phyloP scores from a whole-genome alignment of 139 green algal species.

The Chlamydomonas sphaeroides region DNA sequence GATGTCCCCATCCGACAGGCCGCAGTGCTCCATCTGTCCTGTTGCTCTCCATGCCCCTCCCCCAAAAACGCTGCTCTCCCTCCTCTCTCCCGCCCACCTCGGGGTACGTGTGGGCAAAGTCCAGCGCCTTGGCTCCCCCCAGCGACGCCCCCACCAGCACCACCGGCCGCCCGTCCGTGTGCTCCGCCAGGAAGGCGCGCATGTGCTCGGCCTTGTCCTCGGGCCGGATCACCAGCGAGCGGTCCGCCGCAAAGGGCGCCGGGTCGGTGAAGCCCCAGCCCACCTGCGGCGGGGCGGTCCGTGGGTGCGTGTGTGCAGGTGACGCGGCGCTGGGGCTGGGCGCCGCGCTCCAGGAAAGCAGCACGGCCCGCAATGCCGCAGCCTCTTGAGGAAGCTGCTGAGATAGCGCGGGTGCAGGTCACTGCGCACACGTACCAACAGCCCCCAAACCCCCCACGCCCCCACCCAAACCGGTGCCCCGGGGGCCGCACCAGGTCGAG shows the following conservation, averaged over 20 bases:
- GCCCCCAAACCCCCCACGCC: no score
- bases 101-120: conserved; percentile 87
- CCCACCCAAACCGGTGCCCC: no score
- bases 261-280: conserved; percentile 88
- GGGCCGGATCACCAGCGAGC: conserved; percentile 55
- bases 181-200: conserved; percentile 74
- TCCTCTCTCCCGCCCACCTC: conserved; percentile 58
- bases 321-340: no score
- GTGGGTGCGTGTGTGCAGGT: neutral
- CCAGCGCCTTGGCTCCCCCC: conserved; percentile 89
- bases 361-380: no score
- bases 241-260: conserved; percentile 44
- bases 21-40: no score
- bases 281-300: conserved; percentile 44
- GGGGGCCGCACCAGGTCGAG: conserved; percentile 88
- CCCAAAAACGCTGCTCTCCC: no score
- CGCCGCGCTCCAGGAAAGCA: no score
- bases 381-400: no score
- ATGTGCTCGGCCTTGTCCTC: conserved; percentile 85
- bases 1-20: no score
- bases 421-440: no score
- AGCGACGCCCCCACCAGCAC: conserved; percentile 85
- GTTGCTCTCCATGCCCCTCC: neutral
- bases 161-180: conserved; percentile 65
- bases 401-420: no score